A percentile compares a stretch with the other conserved stretches of the same genome.
These are phyloP conservation scores for Wickerhamiella infanticola DNA, from an alignment of 1,139 yeast species.

Conservation along the genomic window DNA sequence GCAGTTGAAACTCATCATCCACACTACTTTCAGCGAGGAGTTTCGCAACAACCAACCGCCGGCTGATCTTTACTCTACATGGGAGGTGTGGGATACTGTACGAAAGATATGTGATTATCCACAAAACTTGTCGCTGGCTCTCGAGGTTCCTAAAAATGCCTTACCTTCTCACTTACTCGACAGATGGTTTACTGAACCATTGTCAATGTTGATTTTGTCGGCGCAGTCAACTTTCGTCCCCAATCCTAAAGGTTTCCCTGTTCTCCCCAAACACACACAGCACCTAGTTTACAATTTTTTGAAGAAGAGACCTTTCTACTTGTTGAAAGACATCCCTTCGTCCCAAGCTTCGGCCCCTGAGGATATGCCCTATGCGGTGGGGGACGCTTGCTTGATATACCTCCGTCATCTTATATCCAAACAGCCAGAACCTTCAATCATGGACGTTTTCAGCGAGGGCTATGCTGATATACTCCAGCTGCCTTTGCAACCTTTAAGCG, in stretches of 20 bases:
- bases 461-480: constrained; percentile 31
- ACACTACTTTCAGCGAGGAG: constrained; percentile 32
- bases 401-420: constrained; percentile 34
- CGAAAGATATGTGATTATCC: constrained; percentile 39
- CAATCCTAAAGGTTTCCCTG: constrained; percentile 46
- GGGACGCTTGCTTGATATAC: constrained; percentile 36
- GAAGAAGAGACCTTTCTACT: constrained; percentile 21
- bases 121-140: constrained; percentile 36
- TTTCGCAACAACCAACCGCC: constrained; percentile 25
- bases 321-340: constrained; percentile 20
- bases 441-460: constrained; percentile 24
- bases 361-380: constrained; percentile 25
- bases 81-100: constrained; percentile 59
- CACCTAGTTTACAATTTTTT: constrained; percentile 28
- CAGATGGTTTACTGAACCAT: constrained; percentile 54
- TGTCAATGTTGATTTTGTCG: constrained; percentile 38
- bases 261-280: constrained; percentile 41
- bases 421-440: constrained; percentile 20
- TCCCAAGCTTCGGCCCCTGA: constrained; percentile 18
- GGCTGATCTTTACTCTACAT: constrained; percentile 39
- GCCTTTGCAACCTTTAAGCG: constrained; percentile 60
- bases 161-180: constrained; percentile 32
- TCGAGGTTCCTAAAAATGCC: constrained; percentile 37
- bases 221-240: constrained; percentile 35
- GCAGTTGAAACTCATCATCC: constrained; percentile 23